Evolutionary conservation across 345 rosid species (phyloP).

Genomic region (Limnanthes douglasii): DNA sequence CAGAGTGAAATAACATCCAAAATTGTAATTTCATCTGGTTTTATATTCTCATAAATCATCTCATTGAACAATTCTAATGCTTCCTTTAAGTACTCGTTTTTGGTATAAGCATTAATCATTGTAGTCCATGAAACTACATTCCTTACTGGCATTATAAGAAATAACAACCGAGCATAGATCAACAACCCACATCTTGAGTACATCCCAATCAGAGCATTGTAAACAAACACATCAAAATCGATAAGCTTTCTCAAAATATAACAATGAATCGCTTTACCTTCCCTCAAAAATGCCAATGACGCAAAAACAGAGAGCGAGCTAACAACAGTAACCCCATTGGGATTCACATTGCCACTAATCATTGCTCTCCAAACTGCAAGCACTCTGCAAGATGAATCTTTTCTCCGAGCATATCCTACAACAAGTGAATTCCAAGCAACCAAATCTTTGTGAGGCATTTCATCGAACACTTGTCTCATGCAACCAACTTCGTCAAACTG

Average conservation of each 20-base stretch:
- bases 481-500: not conserved
- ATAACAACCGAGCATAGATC: conserved; percentile 9
- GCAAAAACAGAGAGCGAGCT: conserved; percentile 12
- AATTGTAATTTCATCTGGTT: conserved; percentile 23
- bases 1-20: conserved; percentile 22
- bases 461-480: conserved; percentile 13
- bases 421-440: conserved; percentile 22
- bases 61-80: conserved; percentile 21
- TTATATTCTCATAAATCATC: conserved; percentile 14
- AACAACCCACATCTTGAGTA: conserved; percentile 16
- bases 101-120: conserved; percentile 15
- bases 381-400: conserved; percentile 8
- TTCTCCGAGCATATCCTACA: conserved; percentile 8
- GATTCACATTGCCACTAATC: conserved; percentile 3
- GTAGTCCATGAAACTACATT: conserved; percentile 25
- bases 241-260: conserved; percentile 3
- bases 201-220: conserved; percentile 17
- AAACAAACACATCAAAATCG: conserved; percentile 12
- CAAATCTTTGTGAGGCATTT: conserved; percentile 15
- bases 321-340: conserved; percentile 9
- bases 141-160: conserved; percentile 9
- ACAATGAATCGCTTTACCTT: conserved; percentile 18
- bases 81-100: conserved; percentile 13
- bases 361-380: conserved; percentile 5
- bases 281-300: conserved; percentile 1